Conservation (phyloP, 2,329 filamentous ascomycete genomes). For the Aureobasidium vineae region DNA sequence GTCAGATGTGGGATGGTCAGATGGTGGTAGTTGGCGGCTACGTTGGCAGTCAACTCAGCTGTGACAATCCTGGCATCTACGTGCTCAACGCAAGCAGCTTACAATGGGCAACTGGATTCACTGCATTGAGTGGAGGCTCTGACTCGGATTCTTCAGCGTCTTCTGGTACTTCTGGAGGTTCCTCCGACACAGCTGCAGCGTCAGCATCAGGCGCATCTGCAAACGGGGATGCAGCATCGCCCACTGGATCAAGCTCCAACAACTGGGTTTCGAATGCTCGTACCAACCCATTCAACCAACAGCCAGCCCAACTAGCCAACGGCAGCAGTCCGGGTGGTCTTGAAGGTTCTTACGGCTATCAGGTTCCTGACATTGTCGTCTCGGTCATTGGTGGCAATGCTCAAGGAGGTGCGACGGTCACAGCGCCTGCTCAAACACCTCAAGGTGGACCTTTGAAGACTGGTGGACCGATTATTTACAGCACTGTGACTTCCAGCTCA, state of each 20-base stretch:
- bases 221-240: constrained; percentile 1
- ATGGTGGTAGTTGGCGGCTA: constrained; percentile 77
- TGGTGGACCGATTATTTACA: constrained; percentile 65
- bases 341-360: constrained; percentile 63
- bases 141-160: constrained; percentile 42
- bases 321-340: constrained; percentile 55
- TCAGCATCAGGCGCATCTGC: constrained; percentile 20
- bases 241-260: constrained; percentile 24
- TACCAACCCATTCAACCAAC: constrained; percentile 51
- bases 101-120: constrained; percentile 68
- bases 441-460: constrained; percentile 69
- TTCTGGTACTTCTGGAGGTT: constrained; percentile 30
- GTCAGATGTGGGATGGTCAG: constrained; percentile 74
- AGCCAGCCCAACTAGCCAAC: constrained; percentile 48
- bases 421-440: constrained; percentile 60
- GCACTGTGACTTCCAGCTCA: constrained; percentile 55
- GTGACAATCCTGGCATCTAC: constrained; percentile 68
- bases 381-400: constrained; percentile 65
- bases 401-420: constrained; percentile 67
- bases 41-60: constrained; percentile 58
- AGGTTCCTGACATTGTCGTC: constrained; percentile 64
- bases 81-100: constrained; percentile 72
- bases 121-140: constrained; percentile 59
- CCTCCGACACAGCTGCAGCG: constrained; percentile 24
- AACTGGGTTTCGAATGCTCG: constrained; percentile 35